Percentiles rank a stretch among this genome's conserved stretches.
Conservation (phyloP, 345 rosid genomes). For the Clarkia xantiana region DNA sequence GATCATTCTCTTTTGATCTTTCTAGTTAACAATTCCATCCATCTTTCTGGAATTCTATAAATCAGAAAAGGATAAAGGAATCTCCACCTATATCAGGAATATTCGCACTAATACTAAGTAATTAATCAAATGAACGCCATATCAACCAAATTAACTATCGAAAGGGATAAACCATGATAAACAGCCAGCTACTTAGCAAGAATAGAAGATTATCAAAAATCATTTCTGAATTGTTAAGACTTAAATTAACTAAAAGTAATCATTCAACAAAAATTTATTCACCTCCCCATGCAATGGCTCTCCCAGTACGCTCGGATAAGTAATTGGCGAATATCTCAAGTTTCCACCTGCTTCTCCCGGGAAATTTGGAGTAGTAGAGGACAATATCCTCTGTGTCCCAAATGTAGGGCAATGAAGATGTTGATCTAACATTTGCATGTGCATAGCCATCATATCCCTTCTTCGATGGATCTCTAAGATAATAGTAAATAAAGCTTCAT, state of each 20-base stretch:
- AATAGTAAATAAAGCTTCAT: conserved; percentile 88
- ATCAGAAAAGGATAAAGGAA: no score
- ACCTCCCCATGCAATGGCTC: conserved; percentile 99
- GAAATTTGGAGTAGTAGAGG: conserved; percentile 52
- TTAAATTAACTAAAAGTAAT: background rate
- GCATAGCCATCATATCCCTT: conserved; percentile 95
- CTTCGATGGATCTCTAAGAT: conserved; percentile 92
- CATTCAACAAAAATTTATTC: conserved; percentile 10
- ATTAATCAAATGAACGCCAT: no score
- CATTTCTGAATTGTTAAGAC: background rate
- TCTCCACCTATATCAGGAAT: no score
- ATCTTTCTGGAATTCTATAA: no score
- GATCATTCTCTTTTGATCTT: no score
- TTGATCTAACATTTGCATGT: conserved; percentile 96
- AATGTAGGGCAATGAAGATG: conserved; percentile 95
- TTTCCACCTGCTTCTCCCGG: conserved; percentile 59
- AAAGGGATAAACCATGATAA: no score
- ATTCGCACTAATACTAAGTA: no score
- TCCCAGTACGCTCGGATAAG: conserved; percentile 95
- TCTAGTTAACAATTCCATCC: no score
- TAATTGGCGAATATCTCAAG: conserved; percentile 77
- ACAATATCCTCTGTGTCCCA: conserved; percentile 76
- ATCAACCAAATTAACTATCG: no score
- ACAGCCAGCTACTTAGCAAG: no score
- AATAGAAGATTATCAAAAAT: no score